Percentiles rank a stretch among this genome's conserved stretches.
phyloP scores from a whole-genome alignment of 257 asterid species.

The Capsicum rhomboideum region DNA sequence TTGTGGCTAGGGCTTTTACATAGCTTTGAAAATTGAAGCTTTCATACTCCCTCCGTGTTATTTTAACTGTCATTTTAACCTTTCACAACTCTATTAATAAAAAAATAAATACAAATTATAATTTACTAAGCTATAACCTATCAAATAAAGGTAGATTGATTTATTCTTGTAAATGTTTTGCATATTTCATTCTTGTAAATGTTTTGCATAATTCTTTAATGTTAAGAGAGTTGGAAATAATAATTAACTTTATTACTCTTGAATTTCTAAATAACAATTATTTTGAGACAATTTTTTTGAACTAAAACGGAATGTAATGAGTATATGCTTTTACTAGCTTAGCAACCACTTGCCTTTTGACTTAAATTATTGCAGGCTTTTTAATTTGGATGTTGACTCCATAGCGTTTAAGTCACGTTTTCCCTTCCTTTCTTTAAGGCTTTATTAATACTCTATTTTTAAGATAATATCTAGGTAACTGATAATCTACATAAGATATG shows the following conservation, averaged over 20 bases:
- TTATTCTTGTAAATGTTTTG: neutral
- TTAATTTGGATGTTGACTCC: constrained; percentile 48
- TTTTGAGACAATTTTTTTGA: neutral
- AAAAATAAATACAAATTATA: neutral
- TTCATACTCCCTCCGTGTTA: neutral
- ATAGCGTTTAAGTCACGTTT: constrained; percentile 20
- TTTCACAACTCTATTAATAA: neutral
- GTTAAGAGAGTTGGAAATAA: too few relatives aligned
- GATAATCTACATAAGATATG: too few relatives aligned
- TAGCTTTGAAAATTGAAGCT: too few relatives aligned
- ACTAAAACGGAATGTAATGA: neutral
- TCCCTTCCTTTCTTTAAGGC: neutral
- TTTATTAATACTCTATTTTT: neutral
- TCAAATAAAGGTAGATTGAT: neutral
- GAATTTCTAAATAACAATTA: too few relatives aligned
- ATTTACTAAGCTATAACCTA: neutral
- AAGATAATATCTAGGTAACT: too few relatives aligned
- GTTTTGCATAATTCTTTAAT: neutral
- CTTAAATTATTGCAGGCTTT: constrained; percentile 54
- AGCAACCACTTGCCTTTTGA: constrained; percentile 39
- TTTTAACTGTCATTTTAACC: too few relatives aligned
- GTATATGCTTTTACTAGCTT: constrained; percentile 20
- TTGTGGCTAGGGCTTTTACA: too few relatives aligned
- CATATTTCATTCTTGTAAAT: neutral
- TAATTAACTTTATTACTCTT: too few relatives aligned